phyloP scores from a whole-genome alignment of 2,329 filamentous ascomycete species.

The Emergomyces africanus region DNA sequence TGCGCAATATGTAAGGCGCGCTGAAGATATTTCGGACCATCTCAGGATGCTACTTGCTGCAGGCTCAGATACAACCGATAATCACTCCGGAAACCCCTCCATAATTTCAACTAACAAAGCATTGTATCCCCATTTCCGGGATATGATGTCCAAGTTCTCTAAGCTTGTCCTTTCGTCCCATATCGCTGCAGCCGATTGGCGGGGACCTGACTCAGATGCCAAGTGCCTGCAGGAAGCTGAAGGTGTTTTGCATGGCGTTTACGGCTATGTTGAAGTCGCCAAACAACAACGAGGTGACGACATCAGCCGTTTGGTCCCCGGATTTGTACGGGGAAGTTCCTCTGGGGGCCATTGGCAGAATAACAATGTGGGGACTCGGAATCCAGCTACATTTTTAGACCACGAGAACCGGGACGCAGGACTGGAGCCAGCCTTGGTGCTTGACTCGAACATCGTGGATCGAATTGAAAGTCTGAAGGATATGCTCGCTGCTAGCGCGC shows the following conservation, averaged over 20 bases:
- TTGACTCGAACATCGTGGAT: constrained; percentile 69
- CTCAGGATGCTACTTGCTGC: constrained; percentile 85
- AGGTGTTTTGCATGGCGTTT: constrained; percentile 83
- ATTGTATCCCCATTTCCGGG: constrained; percentile 89
- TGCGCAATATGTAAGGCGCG: constrained; percentile 81
- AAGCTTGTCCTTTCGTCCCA: constrained; percentile 96
- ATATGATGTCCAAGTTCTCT: constrained; percentile 99
- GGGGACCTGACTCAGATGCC: constrained; percentile 80
- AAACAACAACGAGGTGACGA: constrained; percentile 86
- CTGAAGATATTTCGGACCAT: constrained; percentile 98
- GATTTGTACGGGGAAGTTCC: constrained; percentile 77
- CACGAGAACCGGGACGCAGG: constrained; percentile 59
- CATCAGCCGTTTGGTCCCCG: constrained; percentile 82
- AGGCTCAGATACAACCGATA: constrained; percentile 93
- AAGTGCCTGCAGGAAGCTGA: constrained; percentile 98
- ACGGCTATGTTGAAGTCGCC: constrained; percentile 91
- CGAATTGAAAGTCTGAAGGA: constrained; percentile 75
- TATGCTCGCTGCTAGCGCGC: constrained; percentile 71
- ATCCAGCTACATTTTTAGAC: constrained; percentile 66
- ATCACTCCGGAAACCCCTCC: constrained; percentile 97
- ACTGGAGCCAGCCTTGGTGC: constrained; percentile 55
- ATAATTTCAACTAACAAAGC: constrained; percentile 98
- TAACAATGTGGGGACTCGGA: constrained; percentile 48
- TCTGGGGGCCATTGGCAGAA: constrained; percentile 78
- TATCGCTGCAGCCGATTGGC: constrained; percentile 92